Percentiles rank a stretch among this genome's conserved stretches.
Conservation (phyloP, 129 eudicot genomes). For the Heracleum sosnowskyi region DNA sequence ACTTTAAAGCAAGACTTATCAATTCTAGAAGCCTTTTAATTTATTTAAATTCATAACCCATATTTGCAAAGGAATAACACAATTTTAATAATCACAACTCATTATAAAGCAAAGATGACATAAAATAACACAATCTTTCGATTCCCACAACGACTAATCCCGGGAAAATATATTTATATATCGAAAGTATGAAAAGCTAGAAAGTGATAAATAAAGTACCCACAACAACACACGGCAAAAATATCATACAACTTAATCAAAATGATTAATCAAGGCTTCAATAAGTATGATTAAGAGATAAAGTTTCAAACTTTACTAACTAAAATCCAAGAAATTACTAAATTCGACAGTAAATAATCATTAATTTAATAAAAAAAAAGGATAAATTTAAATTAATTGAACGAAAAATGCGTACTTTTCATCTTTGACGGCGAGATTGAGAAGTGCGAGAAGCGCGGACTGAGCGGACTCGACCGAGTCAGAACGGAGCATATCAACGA, state of each 20-base stretch:
- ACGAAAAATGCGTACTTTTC: slow-evolving; percentile 24
- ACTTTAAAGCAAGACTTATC: neutral
- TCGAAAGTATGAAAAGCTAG: neutral
- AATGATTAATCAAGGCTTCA: neutral
- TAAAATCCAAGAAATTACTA: neutral
- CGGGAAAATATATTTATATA: slow-evolving; percentile 13
- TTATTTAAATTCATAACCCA: neutral
- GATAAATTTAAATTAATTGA: neutral
- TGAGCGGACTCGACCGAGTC: slow-evolving; percentile 27
- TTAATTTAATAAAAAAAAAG: neutral
- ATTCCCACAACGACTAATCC: slow-evolving; percentile 25
- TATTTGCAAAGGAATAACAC: neutral
- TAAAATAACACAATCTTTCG: neutral
- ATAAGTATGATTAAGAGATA: neutral
- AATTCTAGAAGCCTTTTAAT: neutral
- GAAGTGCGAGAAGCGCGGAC: slow-evolving; percentile 54
- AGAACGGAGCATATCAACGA: slow-evolving; percentile 39
- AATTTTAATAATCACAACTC: neutral
- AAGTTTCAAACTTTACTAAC: neutral
- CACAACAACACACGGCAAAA: slow-evolving; percentile 9
- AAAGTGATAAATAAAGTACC: slow-evolving; percentile 24
- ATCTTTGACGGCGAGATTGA: slow-evolving; percentile 62
- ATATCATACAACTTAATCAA: neutral
- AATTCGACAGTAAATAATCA: neutral
- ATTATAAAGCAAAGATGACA: neutral